Base-by-base conservation (phyloP, 208 protist genomes). In the Phytomonas sp. region DNA sequence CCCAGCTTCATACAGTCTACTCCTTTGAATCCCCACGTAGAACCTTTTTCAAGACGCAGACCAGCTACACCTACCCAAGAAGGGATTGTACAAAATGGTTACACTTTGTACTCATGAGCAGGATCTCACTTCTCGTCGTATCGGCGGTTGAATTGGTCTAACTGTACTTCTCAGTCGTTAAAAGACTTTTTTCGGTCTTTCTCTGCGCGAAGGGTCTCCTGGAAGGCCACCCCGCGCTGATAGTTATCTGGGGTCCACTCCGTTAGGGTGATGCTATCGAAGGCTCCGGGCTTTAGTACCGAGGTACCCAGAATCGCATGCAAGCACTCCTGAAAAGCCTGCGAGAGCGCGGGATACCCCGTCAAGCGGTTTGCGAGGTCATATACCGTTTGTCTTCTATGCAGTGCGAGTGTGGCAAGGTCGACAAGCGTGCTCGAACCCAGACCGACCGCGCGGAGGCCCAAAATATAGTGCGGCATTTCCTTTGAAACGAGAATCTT, bases 301-400 rank as follows among this genome's bases (percentile, higher is more conserved):
- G 88, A 87, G 34, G 60, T 68, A 26, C 84, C 84, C 1, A 93
- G 75, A 31, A 93, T 84, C 28, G 84, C 79, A 53, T 80, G 85
- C 65, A 92, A 71, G 65, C 89, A 94, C 80, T 94, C 86, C 67
- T 89, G 86, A 61, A 94, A 91, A 2, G 79, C 89, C 76, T 94
- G 83, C 1, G 89, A 89, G 26, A 92, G 81, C 31, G 89, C 78
- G n/a, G 89, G 89, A 74, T 92, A 92, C 13, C 85, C 86, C n/a
- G 84, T 89, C 59, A 92, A 77, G 5, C 83, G 75, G 60, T 89
- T 75, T n/a, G 75, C 77, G 20, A 94, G 77, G 40, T 92, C 84
- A 66, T 80, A 84, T 4, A 77, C 84, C 0, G 80, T 82, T 32
- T 92, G 82, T 15, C 72, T 37, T 28, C 81, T 76, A 56, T 81